Evolutionary conservation across 108 stramenopile genomes (phyloP).

Genomic region (Licmophora abbreviata): DNA sequence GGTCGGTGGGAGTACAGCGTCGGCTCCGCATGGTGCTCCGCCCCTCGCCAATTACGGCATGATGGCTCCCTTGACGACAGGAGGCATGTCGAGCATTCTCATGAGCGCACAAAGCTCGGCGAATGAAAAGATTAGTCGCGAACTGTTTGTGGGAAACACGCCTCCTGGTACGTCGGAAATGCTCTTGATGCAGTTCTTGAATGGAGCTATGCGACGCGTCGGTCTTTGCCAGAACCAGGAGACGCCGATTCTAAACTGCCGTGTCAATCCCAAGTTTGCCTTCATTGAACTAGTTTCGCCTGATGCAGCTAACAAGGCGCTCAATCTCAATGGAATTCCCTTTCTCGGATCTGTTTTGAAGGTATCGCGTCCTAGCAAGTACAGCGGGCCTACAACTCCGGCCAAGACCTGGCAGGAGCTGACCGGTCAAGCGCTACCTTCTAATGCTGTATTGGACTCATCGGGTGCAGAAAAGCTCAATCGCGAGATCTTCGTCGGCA

Average conservation of each 20-base stretch:
- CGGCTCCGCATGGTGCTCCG: no score
- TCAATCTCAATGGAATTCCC: constrained; percentile 88
- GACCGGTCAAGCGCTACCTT: constrained; percentile 68
- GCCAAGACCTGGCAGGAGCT: constrained; percentile 82
- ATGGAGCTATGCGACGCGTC: constrained; percentile 87
- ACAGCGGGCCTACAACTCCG: constrained; percentile 60
- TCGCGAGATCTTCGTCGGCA: constrained; percentile 90
- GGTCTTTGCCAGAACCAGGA: constrained; percentile 49
- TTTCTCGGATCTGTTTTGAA: constrained; percentile 83
- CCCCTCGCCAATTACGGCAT: no score
- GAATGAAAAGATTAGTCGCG: constrained; percentile 82
- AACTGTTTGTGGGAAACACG: constrained; percentile 92
- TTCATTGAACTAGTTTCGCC: constrained; percentile 75
- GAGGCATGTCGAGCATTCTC: not conserved
- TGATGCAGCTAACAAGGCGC: constrained; percentile 67
- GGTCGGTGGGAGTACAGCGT: not conserved
- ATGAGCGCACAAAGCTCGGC: constrained; percentile 26
- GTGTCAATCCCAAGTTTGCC: constrained; percentile 84
- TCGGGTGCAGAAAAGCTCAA: constrained; percentile 67
- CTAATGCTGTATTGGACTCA: constrained; percentile 41
- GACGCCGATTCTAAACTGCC: constrained; percentile 70
- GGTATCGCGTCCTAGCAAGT: constrained; percentile 87
- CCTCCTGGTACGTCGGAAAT: constrained; percentile 82
- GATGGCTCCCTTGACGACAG: no score
- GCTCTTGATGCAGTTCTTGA: constrained; percentile 80